phyloP scores from a whole-genome alignment of 148 eudicot species.

The Salicornia ramosissima region DNA sequence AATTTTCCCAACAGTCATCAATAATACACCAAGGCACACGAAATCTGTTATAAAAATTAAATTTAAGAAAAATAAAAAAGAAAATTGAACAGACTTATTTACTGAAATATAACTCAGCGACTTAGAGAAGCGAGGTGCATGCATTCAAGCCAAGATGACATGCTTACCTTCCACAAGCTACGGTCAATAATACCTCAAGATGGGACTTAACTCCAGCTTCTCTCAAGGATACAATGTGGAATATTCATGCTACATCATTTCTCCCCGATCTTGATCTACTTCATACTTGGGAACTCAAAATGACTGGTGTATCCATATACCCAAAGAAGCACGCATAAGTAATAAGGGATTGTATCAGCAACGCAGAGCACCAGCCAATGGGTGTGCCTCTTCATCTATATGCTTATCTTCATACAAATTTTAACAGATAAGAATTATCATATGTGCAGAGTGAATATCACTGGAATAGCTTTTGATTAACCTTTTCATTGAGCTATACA shows the following conservation, averaged over 20 bases:
- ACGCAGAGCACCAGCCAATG: background rate
- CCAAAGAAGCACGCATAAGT: background rate
- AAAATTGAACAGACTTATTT: background rate
- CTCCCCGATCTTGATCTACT: background rate
- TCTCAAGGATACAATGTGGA: background rate
- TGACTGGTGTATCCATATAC: background rate
- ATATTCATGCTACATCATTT: background rate
- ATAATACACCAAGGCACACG: background rate
- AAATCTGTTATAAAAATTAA: background rate
- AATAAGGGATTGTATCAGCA: background rate
- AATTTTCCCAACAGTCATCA: background rate
- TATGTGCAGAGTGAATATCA: background rate
- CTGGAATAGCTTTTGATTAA: background rate
- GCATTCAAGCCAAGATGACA: background rate
- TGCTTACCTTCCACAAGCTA: slow-evolving; percentile 1
- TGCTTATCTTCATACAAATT: background rate
- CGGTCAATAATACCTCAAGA: background rate
- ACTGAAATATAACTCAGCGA: background rate
- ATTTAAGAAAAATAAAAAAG: background rate
- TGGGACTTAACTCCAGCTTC: background rate
- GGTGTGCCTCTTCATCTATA: background rate
- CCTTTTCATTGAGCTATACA: background rate
- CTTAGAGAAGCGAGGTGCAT: no score
- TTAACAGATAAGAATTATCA: background rate
- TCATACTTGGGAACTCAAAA: background rate